Conservation (phyloP, 352 stramenopile genomes). For the Globisporangium barbulae region DNA sequence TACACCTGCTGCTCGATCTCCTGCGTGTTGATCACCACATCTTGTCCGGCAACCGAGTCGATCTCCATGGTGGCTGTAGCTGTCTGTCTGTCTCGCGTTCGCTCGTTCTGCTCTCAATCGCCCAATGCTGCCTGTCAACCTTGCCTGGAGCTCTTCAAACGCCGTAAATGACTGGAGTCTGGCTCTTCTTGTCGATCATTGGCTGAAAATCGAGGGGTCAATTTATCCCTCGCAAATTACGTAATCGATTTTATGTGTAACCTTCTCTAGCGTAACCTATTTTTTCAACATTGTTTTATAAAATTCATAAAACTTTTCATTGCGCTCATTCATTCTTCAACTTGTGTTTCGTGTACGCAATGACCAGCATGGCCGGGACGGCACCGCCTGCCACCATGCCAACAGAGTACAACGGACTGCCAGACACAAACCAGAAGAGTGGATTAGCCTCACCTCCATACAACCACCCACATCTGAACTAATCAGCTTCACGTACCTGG, state of each 20-base stretch:
- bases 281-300: background rate
- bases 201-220: constrained; percentile 17
- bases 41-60: constrained; percentile 55
- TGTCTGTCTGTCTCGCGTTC: background rate
- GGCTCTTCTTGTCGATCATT: constrained; percentile 22
- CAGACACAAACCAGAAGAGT: background rate
- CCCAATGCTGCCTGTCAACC: constrained; percentile 9
- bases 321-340: constrained; percentile 31
- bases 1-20: constrained; percentile 48
- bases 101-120: constrained; percentile 4
- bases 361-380: constrained; percentile 25
- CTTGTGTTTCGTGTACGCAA: constrained; percentile 24
- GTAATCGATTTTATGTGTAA: background rate
- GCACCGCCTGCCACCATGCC: constrained; percentile 28
- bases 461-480: background rate
- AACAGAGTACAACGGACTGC: constrained; percentile 54
- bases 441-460: background rate
- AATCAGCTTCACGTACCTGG: constrained; percentile 27
- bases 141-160: constrained; percentile 3
- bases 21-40: constrained; percentile 56
- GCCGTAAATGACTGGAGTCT: constrained; percentile 46
- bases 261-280: background rate
- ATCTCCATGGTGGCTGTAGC: constrained; percentile 46
- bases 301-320: background rate
- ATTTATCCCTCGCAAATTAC: background rate